Conservation (phyloP, 176 grass and related monocot genomes). For the Oryza meyeriana region DNA sequence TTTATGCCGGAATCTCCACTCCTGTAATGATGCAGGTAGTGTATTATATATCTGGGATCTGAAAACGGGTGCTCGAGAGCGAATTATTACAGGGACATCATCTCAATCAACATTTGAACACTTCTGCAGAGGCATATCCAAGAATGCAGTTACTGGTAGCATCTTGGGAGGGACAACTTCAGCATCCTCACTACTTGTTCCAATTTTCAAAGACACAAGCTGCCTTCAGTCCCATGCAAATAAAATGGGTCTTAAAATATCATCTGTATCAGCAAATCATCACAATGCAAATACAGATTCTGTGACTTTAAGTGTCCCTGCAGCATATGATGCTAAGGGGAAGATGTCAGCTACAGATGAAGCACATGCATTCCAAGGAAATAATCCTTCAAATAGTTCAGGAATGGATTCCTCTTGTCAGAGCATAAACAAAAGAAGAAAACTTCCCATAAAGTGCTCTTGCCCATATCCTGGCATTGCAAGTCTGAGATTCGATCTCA, state of each 20-base stretch:
- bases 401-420: conserved; percentile 33
- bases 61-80: conserved; percentile 80
- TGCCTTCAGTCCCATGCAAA: conserved; percentile 21
- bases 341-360: conserved; percentile 48
- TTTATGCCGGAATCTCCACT: conserved; percentile 69
- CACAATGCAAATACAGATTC: conserved; percentile 37
- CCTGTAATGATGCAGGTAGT: conserved; percentile 51
- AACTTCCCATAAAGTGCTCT: conserved; percentile 74
- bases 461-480: conserved; percentile 90
- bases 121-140: conserved; percentile 83
- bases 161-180: conserved; percentile 94
- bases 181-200: conserved; percentile 71
- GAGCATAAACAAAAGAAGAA: conserved; percentile 45
- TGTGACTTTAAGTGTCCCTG: conserved; percentile 25
- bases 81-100: conserved; percentile 65
- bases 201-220: conserved; percentile 60
- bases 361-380: conserved; percentile 37
- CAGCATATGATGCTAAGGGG: conserved; percentile 38
- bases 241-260: conserved; percentile 29
- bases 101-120: conserved; percentile 86
- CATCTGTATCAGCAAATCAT: conserved; percentile 37
- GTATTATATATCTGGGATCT: conserved; percentile 91
- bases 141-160: conserved; percentile 76
- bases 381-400: conserved; percentile 51
- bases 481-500: conserved; percentile 85